A percentile compares a stretch with the other conserved stretches of the same genome.
phyloP scores from a whole-genome alignment of 495 filamentous ascomycete genomes.

The Penicillium longicatenatum region DNA sequence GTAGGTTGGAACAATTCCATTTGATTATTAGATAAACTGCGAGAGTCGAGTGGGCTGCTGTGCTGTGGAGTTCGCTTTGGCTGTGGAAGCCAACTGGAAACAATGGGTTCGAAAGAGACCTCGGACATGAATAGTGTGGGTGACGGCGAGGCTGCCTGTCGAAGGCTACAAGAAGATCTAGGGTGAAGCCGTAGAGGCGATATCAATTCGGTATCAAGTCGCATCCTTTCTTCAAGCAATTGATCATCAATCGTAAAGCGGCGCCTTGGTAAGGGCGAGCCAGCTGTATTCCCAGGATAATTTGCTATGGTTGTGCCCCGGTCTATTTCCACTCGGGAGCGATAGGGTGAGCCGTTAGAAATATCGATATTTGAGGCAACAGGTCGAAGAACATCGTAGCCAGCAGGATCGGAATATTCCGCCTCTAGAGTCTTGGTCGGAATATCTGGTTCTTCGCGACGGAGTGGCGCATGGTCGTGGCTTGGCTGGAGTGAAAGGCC shows the following conservation, averaged over 20 bases:
- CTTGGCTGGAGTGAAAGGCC: conserved; percentile 5
- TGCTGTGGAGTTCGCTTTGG: background rate
- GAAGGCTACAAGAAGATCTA: conserved; percentile 4
- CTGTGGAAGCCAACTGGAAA: conserved; percentile 21
- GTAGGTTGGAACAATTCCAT: background rate
- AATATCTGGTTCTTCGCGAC: background rate
- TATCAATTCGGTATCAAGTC: background rate
- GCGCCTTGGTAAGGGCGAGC: background rate
- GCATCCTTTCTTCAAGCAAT: conserved; percentile 8
- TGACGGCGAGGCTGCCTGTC: background rate
- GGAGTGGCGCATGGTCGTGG: background rate
- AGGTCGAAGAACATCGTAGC: background rate
- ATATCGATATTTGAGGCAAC: background rate
- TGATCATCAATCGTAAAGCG: conserved; percentile 25
- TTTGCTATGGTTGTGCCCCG: background rate
- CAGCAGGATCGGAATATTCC: background rate
- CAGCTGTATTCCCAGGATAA: background rate
- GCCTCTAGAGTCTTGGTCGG: background rate
- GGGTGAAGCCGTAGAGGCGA: background rate
- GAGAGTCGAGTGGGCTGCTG: conserved; percentile 1
- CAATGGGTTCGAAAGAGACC: conserved; percentile 1
- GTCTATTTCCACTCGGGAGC: background rate
- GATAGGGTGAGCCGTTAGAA: background rate
- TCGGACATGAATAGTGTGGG: conserved; percentile 5
- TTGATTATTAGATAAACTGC: background rate